Evolutionary conservation across 164 flowering plant species (phyloP).

Genomic region (Chimonanthus salicifolius): DNA sequence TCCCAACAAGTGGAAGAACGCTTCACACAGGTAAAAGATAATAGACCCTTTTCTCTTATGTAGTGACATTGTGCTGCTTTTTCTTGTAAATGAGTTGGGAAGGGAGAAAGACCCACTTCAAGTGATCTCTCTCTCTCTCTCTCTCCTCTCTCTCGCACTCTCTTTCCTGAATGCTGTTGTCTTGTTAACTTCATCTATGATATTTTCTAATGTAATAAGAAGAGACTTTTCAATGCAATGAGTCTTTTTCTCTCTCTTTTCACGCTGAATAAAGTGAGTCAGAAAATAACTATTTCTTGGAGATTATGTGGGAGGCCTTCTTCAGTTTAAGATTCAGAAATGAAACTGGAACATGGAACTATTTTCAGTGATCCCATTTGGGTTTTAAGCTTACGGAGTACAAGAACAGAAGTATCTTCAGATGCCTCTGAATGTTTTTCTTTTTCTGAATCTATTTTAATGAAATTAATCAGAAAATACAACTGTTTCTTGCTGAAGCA

Average conservation of each 20-base stretch:
- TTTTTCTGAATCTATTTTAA: background rate
- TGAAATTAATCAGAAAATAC: background rate
- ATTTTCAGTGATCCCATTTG: conserved; percentile 4
- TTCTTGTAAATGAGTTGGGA: background rate
- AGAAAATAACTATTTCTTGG: background rate
- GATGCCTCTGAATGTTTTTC: background rate
- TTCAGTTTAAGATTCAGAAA: background rate
- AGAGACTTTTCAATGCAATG: too few relatives aligned
- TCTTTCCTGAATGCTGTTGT: too few relatives aligned
- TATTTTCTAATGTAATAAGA: too few relatives aligned
- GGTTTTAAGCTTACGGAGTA: background rate
- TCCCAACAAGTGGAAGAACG: too few relatives aligned
- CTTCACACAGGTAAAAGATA: conserved; percentile 38
- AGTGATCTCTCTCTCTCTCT: background rate
- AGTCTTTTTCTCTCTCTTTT: too few relatives aligned
- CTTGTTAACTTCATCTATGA: too few relatives aligned
- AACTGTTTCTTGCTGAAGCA: background rate
- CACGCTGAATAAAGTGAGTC: too few relatives aligned
- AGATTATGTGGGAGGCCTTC: background rate
- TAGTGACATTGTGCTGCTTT: background rate
- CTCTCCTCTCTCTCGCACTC: too few relatives aligned
- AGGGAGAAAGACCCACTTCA: background rate
- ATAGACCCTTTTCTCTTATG: background rate
- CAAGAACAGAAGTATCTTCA: background rate
- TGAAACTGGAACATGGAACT: background rate